Evolutionary conservation across 306 rosid species (phyloP), one percentile per base, ranked within the genome.

Genomic region (Oxytropis ochrocephala): DNA sequence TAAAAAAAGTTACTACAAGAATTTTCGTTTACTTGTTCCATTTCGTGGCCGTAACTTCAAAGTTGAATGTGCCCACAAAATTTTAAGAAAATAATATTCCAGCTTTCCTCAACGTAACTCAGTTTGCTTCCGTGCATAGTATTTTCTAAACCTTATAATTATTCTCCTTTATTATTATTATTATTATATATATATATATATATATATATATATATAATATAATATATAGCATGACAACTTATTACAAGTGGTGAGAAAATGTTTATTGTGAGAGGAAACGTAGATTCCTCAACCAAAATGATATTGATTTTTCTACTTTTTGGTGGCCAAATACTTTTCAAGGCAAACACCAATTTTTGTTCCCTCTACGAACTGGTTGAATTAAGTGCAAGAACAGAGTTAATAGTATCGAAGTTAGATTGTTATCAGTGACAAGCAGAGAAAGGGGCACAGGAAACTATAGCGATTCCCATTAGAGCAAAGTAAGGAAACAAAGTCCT

Each of bases 401-500:
- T n/a, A 67, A 48, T 16, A 39, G 19, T 30, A 59, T 43, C 6
- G 2, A 62, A 33, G 55, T 55, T 48, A 77, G 32, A 63, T 19
- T 55, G 64, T 18, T 27, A 42, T 47, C 36, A n/a, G 36, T 9
- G 60, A 81, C 51, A 74, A 53, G 77, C 58, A 50, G 75, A 50
- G 19, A 56, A 72, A 61, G 47, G 66, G 56, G 52, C 76, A 75
- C 77, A 35, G 64, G 79, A 63, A 73, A 72, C 62, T 80, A 80
- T 80, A 79, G 59, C 24, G 73, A 84, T 69, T 74, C 71, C 88
- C 85, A 84, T 78, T 70, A 67, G 77, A 82, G 70, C 80, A 68
- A n/a, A n/a, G n/a, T n/a, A 38, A 66, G 79, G 83, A 73, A 81
- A 67, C 83, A 76, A 21, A 74, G 79, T 70, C 82, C 89, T 80